Percentiles rank a stretch among this genome's conserved stretches.
Evolutionary conservation across 1,284 basidiomycete species (phyloP).

Genomic region (Rhodotorula glutinis): DNA sequence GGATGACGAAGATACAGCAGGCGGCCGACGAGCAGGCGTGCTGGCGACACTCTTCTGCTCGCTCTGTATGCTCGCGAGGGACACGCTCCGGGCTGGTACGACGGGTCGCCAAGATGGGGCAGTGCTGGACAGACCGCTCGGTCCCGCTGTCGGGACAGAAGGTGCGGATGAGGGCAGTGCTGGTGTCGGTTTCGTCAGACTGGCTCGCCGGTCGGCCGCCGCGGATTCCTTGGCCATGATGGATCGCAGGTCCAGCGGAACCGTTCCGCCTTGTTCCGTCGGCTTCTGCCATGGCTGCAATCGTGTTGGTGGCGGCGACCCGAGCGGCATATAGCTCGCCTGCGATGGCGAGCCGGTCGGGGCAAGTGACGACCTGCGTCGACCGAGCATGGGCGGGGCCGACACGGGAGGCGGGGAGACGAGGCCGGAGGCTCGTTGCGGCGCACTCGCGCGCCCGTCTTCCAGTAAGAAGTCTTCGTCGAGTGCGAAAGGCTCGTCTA

Average conservation of each 20-base stretch:
- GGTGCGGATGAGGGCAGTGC: background rate
- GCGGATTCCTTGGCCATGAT: conserved; percentile 63
- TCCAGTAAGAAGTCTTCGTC: conserved; percentile 47
- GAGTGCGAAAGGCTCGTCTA: conserved; percentile 52
- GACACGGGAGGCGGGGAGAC: conserved; percentile 3
- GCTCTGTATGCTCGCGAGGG: background rate
- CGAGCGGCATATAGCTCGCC: conserved; percentile 32
- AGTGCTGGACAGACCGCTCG: conserved; percentile 1
- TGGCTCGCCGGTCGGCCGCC: conserved; percentile 5
- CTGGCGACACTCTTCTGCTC: conserved; percentile 5
- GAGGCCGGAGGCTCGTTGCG: conserved; percentile 1
- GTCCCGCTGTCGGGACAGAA: background rate
- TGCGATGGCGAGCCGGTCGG: conserved; percentile 19
- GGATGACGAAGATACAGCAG: background rate
- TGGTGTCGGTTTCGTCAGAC: background rate
- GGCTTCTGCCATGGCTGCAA: conserved; percentile 35
- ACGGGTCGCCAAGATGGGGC: conserved; percentile 27
- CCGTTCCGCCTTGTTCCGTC: background rate
- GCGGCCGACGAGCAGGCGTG: background rate
- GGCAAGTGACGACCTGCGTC: conserved; percentile 14
- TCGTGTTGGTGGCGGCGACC: conserved; percentile 35
- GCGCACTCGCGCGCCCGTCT: background rate
- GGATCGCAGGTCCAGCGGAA: conserved; percentile 65
- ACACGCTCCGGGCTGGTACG: background rate
- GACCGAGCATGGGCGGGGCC: conserved; percentile 33